Base-by-base conservation (phyloP, 306 rosid species). In the Luffa aegyptiaca region DNA sequence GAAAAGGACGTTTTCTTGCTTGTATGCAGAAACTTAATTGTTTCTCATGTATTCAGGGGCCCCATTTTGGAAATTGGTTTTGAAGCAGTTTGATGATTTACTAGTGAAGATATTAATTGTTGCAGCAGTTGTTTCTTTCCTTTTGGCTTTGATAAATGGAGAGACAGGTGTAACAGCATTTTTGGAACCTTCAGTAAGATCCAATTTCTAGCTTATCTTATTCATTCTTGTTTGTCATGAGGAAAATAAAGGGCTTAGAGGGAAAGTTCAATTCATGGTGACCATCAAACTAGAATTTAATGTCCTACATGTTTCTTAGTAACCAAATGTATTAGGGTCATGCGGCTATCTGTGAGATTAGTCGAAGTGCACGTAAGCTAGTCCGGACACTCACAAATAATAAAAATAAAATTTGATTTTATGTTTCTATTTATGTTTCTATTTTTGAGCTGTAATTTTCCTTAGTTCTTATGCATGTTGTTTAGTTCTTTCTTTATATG, bases 141-240 rank as follows among this genome's bases (percentile, higher is more conserved):
- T 91, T 79, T 85, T 95, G 81, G 99, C 99, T 57, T 76, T 91
- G 86, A 73, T 93, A 83, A 89, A 95, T 82, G 99, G 99, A 82
- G 99, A 95, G 80, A 95, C 97, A 0, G 99, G 97, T 57, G 84
- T 93, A 69, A 90, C 87, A 64, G 99, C 99, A 76, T 95, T 95
- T 88, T 80, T 95, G 91, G 99, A 95, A 88, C 99, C 99, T 84
- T 95, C 97, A 18, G 98, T 94, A 88, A 88, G 97, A 84, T 81
- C 56, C 62, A 72, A 70, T 21, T 64, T 41, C 76, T 76, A 78
- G 72, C 42, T 17, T 46, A 39, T 65, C 45, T 58, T 10, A 20
- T 39, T 45, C 41, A 45, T 70, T 80, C 31, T 64, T 49, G 18
- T 59, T 12, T 64, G 12, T 51, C 62, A 31, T 79, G 31, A 26